These are phyloP conservation scores for Nannizziopsis barbatae DNA, from an alignment of 2,329 filamentous ascomycete genomes.

Conservation along the genomic window DNA sequence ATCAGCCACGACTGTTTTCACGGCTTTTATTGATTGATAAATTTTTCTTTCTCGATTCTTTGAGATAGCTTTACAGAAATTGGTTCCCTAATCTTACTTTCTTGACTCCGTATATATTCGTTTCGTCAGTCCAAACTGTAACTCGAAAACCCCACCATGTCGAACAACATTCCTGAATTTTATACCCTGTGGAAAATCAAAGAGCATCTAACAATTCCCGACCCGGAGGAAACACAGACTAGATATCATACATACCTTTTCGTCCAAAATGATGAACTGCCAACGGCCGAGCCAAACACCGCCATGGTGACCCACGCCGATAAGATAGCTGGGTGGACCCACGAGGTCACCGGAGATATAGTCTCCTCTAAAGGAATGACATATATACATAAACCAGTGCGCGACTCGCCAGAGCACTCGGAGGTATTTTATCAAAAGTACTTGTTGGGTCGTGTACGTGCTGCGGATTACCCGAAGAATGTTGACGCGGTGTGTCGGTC, in stretches of 20 bases:
- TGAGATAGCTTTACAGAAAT: too few relatives aligned
- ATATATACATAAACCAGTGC: constrained; percentile 3
- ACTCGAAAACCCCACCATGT: background rate
- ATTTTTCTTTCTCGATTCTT: too few relatives aligned
- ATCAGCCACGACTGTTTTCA: too few relatives aligned
- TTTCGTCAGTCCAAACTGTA: too few relatives aligned
- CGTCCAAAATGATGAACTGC: constrained; percentile 1
- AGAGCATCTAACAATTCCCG: constrained; percentile 7
- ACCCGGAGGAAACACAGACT: constrained; percentile 9
- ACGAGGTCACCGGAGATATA: constrained; percentile 12
- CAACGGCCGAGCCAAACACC: constrained; percentile 1
- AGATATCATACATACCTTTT: constrained; percentile 11
- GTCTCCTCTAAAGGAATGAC: constrained; percentile 9
- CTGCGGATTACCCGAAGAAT: constrained; percentile 3
- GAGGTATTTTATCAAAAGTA: constrained; percentile 5
- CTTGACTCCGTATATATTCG: too few relatives aligned
- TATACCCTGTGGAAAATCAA: constrained; percentile 8
- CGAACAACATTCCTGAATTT: background rate
- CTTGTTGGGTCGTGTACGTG: constrained; percentile 4
- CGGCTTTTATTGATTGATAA: too few relatives aligned
- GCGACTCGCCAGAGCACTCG: background rate
- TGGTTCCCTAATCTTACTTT: too few relatives aligned
- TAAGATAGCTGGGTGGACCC: constrained; percentile 13
- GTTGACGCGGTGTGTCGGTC: constrained; percentile 8
- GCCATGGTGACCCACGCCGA: too few relatives aligned